These are phyloP conservation scores for Cryptosporidium ryanae DNA, from an alignment of 169 alveolate genomes.

Conservation along the genomic window DNA sequence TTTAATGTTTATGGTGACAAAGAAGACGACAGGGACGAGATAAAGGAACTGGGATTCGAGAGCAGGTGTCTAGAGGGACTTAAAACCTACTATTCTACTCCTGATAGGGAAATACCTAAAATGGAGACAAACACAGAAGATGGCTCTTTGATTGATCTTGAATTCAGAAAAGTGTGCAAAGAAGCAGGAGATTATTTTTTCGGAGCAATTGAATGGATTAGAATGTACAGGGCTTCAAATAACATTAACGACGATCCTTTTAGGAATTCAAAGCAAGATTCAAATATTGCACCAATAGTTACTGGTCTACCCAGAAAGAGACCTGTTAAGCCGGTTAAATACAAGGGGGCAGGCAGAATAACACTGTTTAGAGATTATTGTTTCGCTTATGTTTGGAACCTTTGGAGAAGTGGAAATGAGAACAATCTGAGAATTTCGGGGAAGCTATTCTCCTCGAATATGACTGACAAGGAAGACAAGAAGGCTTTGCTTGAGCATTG, in stretches of 20 bases:
- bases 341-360: slow-evolving; percentile 54
- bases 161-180: slow-evolving; percentile 29
- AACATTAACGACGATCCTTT: neutral
- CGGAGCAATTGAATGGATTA: slow-evolving; percentile 70
- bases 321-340: slow-evolving; percentile 20
- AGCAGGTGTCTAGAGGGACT: slow-evolving; percentile 32
- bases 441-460: slow-evolving; percentile 22
- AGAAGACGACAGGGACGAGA: slow-evolving; percentile 19
- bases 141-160: slow-evolving; percentile 20
- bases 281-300: slow-evolving; percentile 28
- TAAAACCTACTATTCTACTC: neutral
- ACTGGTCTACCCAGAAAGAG: slow-evolving; percentile 60
- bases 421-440: slow-evolving; percentile 48
- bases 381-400: slow-evolving; percentile 63
- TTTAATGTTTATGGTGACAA: neutral
- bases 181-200: slow-evolving; percentile 63
- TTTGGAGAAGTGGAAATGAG: slow-evolving; percentile 57
- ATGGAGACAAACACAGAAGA: slow-evolving; percentile 59
- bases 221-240: slow-evolving; percentile 43
- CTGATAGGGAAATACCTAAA: slow-evolving; percentile 2
- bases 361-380: slow-evolving; percentile 45
- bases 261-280: neutral
- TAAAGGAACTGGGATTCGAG: slow-evolving; percentile 30
- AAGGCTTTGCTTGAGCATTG: slow-evolving; percentile 55
- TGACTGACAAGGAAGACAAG: neutral